Evolutionary conservation across 2,329 filamentous ascomycete genomes (phyloP).

Genomic region (Colletotrichum gloeosporioides): DNA sequence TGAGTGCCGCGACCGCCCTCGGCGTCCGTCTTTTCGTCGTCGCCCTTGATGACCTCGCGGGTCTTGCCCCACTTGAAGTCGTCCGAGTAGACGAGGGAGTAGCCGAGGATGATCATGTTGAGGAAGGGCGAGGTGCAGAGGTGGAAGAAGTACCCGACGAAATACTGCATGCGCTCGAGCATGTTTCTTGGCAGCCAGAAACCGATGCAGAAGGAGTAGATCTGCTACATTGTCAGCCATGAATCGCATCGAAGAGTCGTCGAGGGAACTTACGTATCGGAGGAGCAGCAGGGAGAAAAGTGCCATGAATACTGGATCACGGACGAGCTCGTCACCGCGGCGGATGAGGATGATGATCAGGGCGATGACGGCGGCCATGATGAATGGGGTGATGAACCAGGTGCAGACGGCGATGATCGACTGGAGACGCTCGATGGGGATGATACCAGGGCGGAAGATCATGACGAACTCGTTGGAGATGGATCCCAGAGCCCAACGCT

Average conservation of each 20-base stretch:
- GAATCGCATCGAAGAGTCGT: background rate
- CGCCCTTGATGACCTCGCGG: slow-evolving; percentile 37
- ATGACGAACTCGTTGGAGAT: slow-evolving; percentile 56
- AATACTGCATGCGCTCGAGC: slow-evolving; percentile 42
- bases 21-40: slow-evolving; percentile 25
- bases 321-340: slow-evolving; percentile 36
- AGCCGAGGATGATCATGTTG: slow-evolving; percentile 47
- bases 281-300: slow-evolving; percentile 42
- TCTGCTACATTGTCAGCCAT: slow-evolving; percentile 26
- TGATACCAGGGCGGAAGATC: slow-evolving; percentile 47
- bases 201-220: slow-evolving; percentile 47
- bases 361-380: slow-evolving; percentile 43
- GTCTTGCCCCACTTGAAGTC: slow-evolving; percentile 55
- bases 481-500: slow-evolving; percentile 53
- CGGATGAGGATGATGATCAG: slow-evolving; percentile 39
- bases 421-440: slow-evolving; percentile 48
- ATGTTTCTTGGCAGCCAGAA: slow-evolving; percentile 46
- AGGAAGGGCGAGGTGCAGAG: slow-evolving; percentile 44
- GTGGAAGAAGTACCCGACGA: slow-evolving; percentile 42
- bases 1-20: slow-evolving; percentile 24
- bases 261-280: slow-evolving; percentile 41
- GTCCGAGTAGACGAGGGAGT: slow-evolving; percentile 47
- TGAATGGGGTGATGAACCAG: slow-evolving; percentile 51
- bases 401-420: slow-evolving; percentile 51
- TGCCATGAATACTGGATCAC: slow-evolving; percentile 39